These are phyloP conservation scores for Collybia sp. DNA, from an alignment of 768 basidiomycete species.

Conservation along the genomic window DNA sequence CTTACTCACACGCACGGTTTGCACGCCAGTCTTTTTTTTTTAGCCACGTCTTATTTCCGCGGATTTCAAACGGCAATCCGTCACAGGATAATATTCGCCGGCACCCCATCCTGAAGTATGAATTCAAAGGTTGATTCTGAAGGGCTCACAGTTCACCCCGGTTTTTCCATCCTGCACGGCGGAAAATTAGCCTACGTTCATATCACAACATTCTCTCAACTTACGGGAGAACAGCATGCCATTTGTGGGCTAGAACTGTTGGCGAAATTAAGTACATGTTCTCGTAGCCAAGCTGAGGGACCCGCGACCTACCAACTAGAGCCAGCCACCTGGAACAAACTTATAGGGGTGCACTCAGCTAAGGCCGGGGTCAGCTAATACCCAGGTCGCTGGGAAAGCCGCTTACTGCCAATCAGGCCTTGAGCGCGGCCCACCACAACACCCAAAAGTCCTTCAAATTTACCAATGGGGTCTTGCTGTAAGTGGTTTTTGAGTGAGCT, in stretches of 20 bases:
- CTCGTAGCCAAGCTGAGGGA: background rate
- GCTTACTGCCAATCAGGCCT: constrained; percentile 9
- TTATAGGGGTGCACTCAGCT: too few relatives aligned
- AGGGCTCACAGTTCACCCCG: constrained; percentile 5
- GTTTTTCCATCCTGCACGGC: constrained; percentile 2
- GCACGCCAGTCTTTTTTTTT: too few relatives aligned
- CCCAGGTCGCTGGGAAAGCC: background rate
- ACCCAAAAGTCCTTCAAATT: constrained; percentile 1
- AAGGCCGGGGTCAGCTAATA: background rate
- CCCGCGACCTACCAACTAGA: background rate
- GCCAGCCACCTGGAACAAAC: background rate
- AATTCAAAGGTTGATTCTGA: constrained; percentile 4
- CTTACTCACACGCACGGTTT: too few relatives aligned
- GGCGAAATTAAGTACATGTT: background rate
- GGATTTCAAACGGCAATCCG: too few relatives aligned
- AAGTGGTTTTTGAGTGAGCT: too few relatives aligned
- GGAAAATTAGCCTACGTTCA: background rate
- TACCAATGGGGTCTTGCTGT: too few relatives aligned
- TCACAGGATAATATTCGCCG: too few relatives aligned
- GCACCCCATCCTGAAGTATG: too few relatives aligned
- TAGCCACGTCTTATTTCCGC: too few relatives aligned
- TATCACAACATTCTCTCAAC: background rate
- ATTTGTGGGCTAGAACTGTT: background rate
- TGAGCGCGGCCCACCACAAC: constrained; percentile 2
- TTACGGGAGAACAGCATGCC: constrained; percentile 2